Evolutionary conservation across 371 early-diverging fungal species (phyloP), one percentile per base, ranked within the genome.

Genomic region (Parasitella parasitica): DNA sequence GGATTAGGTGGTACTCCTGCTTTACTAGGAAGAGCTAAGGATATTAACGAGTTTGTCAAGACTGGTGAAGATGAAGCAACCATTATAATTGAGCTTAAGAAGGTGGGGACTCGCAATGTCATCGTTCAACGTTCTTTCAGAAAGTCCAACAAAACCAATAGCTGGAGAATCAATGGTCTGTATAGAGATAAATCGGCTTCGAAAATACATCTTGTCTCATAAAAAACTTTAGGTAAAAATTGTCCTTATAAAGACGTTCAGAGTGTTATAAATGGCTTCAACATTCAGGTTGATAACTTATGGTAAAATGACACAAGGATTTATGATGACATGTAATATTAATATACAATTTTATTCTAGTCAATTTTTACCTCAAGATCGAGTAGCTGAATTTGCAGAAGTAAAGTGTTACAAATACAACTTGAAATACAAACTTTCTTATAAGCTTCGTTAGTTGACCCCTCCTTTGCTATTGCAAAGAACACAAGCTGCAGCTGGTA

Each of bases 301-400:
- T 98, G 98, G 86, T 95, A 94, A 70, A 83, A 26, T 35, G 20
- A 7, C 18, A 15, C 9, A 37, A 24, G n/a, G 18, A 16, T 20
- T 18, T 50, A 16, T 15, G 7, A 49, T 4, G 4, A 9, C 22
- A 9, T 11, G 7, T 1, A 3, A 11, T 11, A 22, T 8, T 11
- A 2, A 15, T 39, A 11, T 53, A n/a, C 24, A 6, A 18, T 1
- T 5, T 60, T 43, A 6, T 15, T 57, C 5, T 63, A 93, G 94
- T 70, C 97, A 97, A 74, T 97, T 97, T 60, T 78, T 98, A 52
- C 97, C 98, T 18, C 98, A 98, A 73, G 98, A 98, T 75, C 83
- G 88, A 59, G 97, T 98, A 1, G 83, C 89, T 12, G 95, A 93
- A 64, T 97, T 98, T 67, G 94, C 97, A 3, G 89, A 92, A 77